Percentiles rank a stretch among this genome's conserved stretches.
Conservation (phyloP, 495 filamentous ascomycete genomes). For the Xylaria acuta region DNA sequence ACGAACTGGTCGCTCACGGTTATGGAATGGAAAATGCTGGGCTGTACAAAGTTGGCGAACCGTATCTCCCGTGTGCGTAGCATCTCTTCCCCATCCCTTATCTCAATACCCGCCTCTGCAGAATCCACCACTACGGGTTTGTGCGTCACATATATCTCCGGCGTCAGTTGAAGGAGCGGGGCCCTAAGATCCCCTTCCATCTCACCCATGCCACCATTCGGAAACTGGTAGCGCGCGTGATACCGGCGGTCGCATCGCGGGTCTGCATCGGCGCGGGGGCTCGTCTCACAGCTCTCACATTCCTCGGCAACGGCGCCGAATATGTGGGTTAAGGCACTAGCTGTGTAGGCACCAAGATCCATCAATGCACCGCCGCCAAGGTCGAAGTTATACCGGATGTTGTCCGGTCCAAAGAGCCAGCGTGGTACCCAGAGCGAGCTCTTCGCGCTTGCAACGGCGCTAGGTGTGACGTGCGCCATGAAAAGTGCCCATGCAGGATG, state of each 20-base stretch:
- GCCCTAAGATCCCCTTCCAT: constrained; percentile 46
- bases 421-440: constrained; percentile 39
- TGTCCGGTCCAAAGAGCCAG: constrained; percentile 42
- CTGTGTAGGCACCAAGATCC: constrained; percentile 62
- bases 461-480: constrained; percentile 48
- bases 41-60: constrained; percentile 49
- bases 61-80: constrained; percentile 50
- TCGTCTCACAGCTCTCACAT: constrained; percentile 44
- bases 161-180: constrained; percentile 38
- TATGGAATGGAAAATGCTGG: constrained; percentile 57
- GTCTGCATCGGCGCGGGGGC: constrained; percentile 38
- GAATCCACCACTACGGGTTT: constrained; percentile 36
- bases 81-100: constrained; percentile 43
- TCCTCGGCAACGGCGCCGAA: constrained; percentile 45
- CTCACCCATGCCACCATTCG: constrained; percentile 48
- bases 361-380: constrained; percentile 65
- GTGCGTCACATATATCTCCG: constrained; percentile 49
- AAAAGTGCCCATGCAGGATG: constrained; percentile 62
- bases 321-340: constrained; percentile 50
- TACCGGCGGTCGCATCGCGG: constrained; percentile 49
- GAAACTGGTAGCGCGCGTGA: constrained; percentile 51
- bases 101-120: constrained; percentile 42
- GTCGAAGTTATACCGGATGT: constrained; percentile 63
- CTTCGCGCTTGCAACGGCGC: constrained; percentile 47
- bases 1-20: constrained; percentile 53